A percentile compares a stretch with the other conserved stretches of the same genome.
Evolutionary conservation across 2,329 filamentous ascomycete genomes (phyloP).

Genomic region (Amesomyces nigricolor): DNA sequence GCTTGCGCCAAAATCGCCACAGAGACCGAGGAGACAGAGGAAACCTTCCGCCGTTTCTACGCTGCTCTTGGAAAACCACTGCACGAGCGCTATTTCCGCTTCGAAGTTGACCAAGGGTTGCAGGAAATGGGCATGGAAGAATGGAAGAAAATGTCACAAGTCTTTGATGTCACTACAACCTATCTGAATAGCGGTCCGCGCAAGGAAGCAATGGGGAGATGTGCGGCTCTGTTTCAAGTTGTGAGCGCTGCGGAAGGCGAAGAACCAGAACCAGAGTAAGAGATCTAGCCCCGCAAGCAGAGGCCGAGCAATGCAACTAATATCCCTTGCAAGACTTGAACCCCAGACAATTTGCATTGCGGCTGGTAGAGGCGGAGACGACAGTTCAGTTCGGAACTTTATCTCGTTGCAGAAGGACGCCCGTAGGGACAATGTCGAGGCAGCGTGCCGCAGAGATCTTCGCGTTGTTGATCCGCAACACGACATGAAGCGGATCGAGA

Average conservation of each 20-base stretch:
- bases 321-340: background rate
- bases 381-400: slow-evolving; percentile 5
- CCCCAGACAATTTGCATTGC: background rate
- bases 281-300: background rate
- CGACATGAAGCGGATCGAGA: slow-evolving; percentile 19
- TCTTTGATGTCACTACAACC: background rate
- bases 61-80: background rate
- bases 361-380: no score
- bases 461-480: slow-evolving; percentile 19
- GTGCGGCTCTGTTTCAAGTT: no score
- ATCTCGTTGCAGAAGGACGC: slow-evolving; percentile 14
- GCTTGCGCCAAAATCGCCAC: background rate
- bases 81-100: background rate
- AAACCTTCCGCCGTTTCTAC: background rate
- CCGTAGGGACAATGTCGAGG: slow-evolving; percentile 10
- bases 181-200: background rate
- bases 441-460: slow-evolving; percentile 17
- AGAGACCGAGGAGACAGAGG: background rate
- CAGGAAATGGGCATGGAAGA: background rate
- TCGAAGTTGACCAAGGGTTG: background rate
- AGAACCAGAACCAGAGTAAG: no score
- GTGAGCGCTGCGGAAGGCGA: no score
- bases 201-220: background rate
- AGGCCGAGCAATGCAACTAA: background rate
- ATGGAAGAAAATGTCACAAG: background rate